Evolutionary conservation across 1,139 yeast species (phyloP), one percentile per base, ranked within the genome.

Genomic region (Blastobotrys raffinosifermentans): DNA sequence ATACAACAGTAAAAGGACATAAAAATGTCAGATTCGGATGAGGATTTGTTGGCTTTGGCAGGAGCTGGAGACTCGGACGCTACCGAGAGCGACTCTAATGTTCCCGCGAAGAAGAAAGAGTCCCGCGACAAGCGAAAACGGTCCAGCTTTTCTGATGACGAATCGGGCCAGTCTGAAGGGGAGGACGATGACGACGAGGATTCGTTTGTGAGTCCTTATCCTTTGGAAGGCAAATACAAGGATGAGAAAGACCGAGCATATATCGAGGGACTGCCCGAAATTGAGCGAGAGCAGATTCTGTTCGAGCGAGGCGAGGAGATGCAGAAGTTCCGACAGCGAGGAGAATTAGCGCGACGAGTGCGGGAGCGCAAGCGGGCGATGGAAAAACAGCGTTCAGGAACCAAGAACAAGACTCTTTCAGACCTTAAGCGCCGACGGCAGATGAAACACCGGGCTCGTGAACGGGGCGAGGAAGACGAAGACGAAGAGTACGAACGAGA

Each of bases 271-370:
- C 72, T 91, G 78, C 94, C 91, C 43, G 98, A 93, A 68, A 76
- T 91, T 58, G 83, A 83, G 53, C 79, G 97, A 54, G 98, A 91
- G 66, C 80, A 84, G 50, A 75, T 86, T 41, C 72, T 91, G 44
- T 93, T 85, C 53, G 97, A 91, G 44, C 84, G 99, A 61, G 75
- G 85, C 4, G 96, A 87, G 61, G 94, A 85, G 50, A 77, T 86
- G 78, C 94, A 89, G 58, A 75, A 81, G 47, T 87, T 70, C 61
- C 79, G 82, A 41, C 97, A 91, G 63, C 76, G 85, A 58, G 74
- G 75, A 55, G 79, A 81, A 54, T 76, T 93, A 53, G 85, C 83
- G 26, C 80, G 85, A 55, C 80, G 97, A 63, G 80, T 86, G 50
- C 72, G 67, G 52, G 73, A 76, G 48, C 73, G 79, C 47, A 66